phyloP scores from a whole-genome alignment of 2,329 filamentous ascomycete species.

The Cercospora janseana region DNA sequence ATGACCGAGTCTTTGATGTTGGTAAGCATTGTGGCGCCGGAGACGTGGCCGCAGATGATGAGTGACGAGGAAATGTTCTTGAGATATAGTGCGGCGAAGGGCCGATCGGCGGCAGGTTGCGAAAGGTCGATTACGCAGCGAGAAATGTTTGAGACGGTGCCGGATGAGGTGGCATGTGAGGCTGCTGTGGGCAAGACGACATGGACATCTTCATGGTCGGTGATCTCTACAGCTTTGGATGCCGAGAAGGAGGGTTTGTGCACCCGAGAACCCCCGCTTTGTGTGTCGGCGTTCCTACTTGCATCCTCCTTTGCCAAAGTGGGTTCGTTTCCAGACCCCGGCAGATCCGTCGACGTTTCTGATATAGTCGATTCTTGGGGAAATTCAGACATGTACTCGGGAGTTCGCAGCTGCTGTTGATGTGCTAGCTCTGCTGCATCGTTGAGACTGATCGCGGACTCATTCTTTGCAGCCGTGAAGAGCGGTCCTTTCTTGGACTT shows the following conservation, averaged over 20 bases:
- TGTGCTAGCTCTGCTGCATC: conserved; percentile 57
- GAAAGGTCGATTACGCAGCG: conserved; percentile 80
- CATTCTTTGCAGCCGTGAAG: conserved; percentile 38
- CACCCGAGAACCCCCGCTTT: conserved; percentile 26
- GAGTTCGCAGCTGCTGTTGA: conserved; percentile 45
- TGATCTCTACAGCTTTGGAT: conserved; percentile 60
- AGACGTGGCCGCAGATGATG: conserved; percentile 73
- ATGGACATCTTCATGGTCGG: conserved; percentile 64
- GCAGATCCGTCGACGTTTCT: conserved; percentile 36
- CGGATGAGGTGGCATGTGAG: conserved; percentile 68
- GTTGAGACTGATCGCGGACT: conserved; percentile 52
- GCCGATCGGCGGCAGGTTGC: conserved; percentile 49
- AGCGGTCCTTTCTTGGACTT: conserved; percentile 45
- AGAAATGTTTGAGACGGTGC: conserved; percentile 66
- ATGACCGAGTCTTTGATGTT: conserved; percentile 69
- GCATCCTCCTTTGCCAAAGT: conserved; percentile 25
- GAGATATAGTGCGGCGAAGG: conserved; percentile 68
- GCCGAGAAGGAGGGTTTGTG: conserved; percentile 57
- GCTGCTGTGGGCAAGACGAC: conserved; percentile 74
- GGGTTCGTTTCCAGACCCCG: conserved; percentile 29
- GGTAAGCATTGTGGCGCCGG: conserved; percentile 81
- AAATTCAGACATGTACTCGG: conserved; percentile 42
- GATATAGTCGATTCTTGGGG: conserved; percentile 44
- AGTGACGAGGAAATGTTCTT: conserved; percentile 69
- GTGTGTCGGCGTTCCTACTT: conserved; percentile 52